These are phyloP conservation scores for Aspergillus ustus DNA, from an alignment of 2,329 filamentous ascomycete genomes.

Conservation along the genomic window DNA sequence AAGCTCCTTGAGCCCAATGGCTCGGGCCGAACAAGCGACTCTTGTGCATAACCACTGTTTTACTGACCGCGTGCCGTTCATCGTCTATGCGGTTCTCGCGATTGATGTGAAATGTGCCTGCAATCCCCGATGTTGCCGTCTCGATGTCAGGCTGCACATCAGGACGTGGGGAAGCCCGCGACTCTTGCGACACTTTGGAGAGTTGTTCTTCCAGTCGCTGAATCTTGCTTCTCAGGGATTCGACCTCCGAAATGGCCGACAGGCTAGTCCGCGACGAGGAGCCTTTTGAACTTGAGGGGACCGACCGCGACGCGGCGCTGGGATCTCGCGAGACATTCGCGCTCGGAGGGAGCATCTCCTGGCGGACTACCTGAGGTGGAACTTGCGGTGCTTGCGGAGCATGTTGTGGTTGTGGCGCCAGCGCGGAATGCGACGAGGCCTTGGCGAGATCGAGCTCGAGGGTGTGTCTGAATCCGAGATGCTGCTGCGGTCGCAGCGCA, in stretches of 20 bases:
- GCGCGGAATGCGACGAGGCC: neutral
- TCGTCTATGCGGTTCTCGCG: constrained; percentile 41
- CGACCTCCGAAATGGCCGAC: constrained; percentile 36
- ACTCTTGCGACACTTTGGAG: constrained; percentile 30
- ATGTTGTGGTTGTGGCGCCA: no score
- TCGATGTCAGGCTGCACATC: constrained; percentile 40
- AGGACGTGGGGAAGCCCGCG: constrained; percentile 16
- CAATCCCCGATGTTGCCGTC: constrained; percentile 43
- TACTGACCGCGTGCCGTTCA: constrained; percentile 39
- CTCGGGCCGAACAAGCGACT: constrained; percentile 61
- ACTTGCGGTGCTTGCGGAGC: neutral
- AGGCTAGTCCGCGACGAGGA: constrained; percentile 31
- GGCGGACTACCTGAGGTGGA: neutral
- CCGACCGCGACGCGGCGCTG: constrained; percentile 18
- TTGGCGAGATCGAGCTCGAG: neutral
- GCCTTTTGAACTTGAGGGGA: constrained; percentile 17
- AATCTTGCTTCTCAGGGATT: constrained; percentile 47
- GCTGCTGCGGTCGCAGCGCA: constrained; percentile 13
- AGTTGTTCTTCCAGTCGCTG: constrained; percentile 52
- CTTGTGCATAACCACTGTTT: constrained; percentile 55
- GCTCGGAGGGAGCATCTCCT: neutral
- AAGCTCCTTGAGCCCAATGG: constrained; percentile 59
- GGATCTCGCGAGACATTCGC: constrained; percentile 10
- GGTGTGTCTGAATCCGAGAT: constrained; percentile 9
- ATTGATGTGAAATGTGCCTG: constrained; percentile 52